Base-by-base conservation (phyloP, 2,329 filamentous ascomycete genomes). In the Talaromyces rugulosus region DNA sequence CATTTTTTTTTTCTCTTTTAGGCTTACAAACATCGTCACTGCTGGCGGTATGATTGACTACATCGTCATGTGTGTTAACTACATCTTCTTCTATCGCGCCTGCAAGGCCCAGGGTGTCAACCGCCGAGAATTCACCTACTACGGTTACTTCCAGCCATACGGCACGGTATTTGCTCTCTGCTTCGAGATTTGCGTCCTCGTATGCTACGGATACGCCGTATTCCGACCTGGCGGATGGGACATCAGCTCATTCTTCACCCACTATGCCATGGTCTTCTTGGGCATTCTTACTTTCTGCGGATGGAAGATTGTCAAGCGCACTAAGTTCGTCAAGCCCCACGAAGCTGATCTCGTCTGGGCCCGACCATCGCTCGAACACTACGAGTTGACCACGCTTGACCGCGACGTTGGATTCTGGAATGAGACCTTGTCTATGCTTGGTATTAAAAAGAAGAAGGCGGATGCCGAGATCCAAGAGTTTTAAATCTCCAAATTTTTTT, bases 221-320 rank as follows among this genome's bases (percentile, higher is more conserved):
- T 93, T 93, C 73, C 79, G 85, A 9, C 75, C 81, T 58, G 80
- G 80, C 59, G 78, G 78, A 51, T 89, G 89, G 64, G 84, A 88
- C 72, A 88, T 88, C 80, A 86, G 87, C 78, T 87, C 84, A 68
- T 92, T 92, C 75, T 84, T 92, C 72, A 90, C 87, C 1, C 88
- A 87, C 52, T 91, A 91, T 73, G 78, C 88, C 16, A 89, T 89
- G 62, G 91, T 92, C 67, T 89, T 89, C 1, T 74, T 92, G 40
- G 92, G 90, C 74, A 76, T 91, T 9, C 75, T 82, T 33, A 81
- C 89, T 71, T 85, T 91, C 71, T 83, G 86, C 64, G 88, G 87
- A 0, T 87, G 87, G 78, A 89, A 89, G 78, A 62, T 82, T 64
- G 66, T 74, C 65, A 83, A 79, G 62, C 83, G 81, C 76, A 83